Evolutionary conservation across 169 alveolate species (phyloP), one percentile per base, ranked within the genome.

Genomic region (Perkinsus marinus): DNA sequence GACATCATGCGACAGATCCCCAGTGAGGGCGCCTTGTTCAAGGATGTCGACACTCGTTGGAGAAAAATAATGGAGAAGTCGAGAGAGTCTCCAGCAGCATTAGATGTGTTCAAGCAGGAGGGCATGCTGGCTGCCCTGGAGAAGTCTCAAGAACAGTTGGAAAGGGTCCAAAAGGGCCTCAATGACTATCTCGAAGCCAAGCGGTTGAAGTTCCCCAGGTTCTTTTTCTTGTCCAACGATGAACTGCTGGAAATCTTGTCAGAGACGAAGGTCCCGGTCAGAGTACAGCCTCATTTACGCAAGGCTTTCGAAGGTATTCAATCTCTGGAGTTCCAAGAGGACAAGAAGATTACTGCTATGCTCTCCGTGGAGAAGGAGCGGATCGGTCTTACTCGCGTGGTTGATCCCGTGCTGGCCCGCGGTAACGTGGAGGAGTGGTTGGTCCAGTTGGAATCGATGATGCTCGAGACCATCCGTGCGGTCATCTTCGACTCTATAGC

Each of bases 401-500:
- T 96, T 34, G 94, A 95, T 93, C 95, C 97, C 39, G 92, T 68
- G 41, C 95, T 94, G 2, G 97, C 97, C 39, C 96, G 97, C 89
- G 99, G 99, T 13, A 97, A 97, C 90, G 98, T 97, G n/a, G 99
- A 97, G 95, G 95, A 94, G 38, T 97, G 99, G 99, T 93, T 97
- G 89, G 95, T 96, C 43, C 97, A 96, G 94, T 95, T 96, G 46
- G 98, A 97, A 92, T 94, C 91, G 79, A 92, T 95, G 68, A 97
- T 97, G 99, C 93, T 93, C 89, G 96, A 95, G 89, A 93, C 97
- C 68, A 96, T 97, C 91, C 94, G 95, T 46, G 94, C 93, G 89
- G 93, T 93, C 43, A 92, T 95, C n/a, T 94, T 92, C 89, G 95
- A 95, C 69, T 94, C 97, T 39, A 92, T 96, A 47, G 93, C 92